Percentiles rank a stretch among this genome's conserved stretches.
These are phyloP conservation scores for Trichophyton equinum DNA, from an alignment of 2,329 filamentous ascomycete genomes.

Conservation along the genomic window DNA sequence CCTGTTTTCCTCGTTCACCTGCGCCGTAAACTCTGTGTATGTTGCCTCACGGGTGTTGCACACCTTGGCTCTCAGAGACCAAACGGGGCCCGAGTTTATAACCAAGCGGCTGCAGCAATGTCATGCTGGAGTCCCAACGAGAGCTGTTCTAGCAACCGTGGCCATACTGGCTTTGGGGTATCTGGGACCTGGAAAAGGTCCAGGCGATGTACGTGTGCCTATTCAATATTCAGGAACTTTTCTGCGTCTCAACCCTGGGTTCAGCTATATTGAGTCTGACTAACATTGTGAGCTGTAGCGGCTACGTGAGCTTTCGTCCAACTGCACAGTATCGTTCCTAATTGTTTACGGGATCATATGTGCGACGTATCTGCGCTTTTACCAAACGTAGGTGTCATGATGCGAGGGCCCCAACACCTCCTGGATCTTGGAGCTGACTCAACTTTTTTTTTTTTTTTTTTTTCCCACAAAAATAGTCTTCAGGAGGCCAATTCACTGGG, in stretches of 20 bases:
- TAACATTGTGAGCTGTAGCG: conserved; percentile 16
- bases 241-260: too few species aligned
- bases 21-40: conserved; percentile 33
- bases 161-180: conserved; percentile 29
- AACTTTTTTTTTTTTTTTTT: not conserved
- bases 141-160: conserved; percentile 28
- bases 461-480: conserved; percentile 21
- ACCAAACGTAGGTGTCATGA: conserved; percentile 22
- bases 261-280: not conserved
- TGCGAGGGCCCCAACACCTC: not conserved
- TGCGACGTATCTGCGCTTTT: conserved; percentile 26
- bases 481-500: conserved; percentile 28
- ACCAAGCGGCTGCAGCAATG: conserved; percentile 27
- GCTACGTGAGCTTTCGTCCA: conserved; percentile 27
- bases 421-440: not conserved
- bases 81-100: conserved; percentile 32
- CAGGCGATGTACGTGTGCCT: conserved; percentile 21
- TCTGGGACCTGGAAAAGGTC: conserved; percentile 27
- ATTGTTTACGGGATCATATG: conserved; percentile 33
- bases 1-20: conserved; percentile 33
- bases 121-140: conserved; percentile 28
- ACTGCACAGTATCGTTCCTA: conserved; percentile 27
- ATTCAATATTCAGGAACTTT: not conserved
- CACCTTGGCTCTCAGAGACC: conserved; percentile 29
- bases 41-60: conserved; percentile 33